Evolutionary conservation across 805 yeast species (phyloP).

Genomic region (Candida michaelii): DNA sequence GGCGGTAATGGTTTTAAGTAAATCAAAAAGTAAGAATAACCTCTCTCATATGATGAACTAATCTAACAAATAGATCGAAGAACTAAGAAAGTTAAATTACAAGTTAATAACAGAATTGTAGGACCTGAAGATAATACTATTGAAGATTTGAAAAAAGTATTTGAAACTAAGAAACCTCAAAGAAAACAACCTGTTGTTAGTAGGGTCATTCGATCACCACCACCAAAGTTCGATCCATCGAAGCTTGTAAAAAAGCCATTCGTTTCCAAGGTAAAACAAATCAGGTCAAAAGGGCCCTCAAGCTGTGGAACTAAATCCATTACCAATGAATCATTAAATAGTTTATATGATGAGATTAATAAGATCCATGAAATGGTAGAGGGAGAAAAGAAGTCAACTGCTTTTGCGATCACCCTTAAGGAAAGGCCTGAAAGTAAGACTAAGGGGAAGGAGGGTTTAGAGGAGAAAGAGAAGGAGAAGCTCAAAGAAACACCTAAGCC

Average conservation of each 20-base stretch:
- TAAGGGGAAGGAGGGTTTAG: background rate
- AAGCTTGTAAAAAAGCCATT: background rate
- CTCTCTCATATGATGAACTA: background rate
- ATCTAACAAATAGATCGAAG: constrained; percentile 3
- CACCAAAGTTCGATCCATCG: background rate
- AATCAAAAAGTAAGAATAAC: constrained; percentile 2
- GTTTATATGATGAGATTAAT: constrained; percentile 12
- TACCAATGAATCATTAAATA: constrained; percentile 4
- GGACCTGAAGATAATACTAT: constrained; percentile 15
- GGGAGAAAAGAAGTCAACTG: constrained; percentile 8
- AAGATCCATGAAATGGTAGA: constrained; percentile 11
- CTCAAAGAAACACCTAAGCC: too few species aligned
- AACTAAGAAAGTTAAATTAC: constrained; percentile 11
- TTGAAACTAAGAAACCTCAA: constrained; percentile 10
- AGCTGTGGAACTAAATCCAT: background rate
- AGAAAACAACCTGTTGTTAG: background rate
- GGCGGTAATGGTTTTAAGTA: constrained; percentile 6
- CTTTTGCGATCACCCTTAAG: constrained; percentile 2
- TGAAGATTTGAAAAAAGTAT: constrained; percentile 17
- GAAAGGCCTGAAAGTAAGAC: background rate
- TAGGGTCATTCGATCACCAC: background rate
- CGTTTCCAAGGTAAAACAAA: background rate
- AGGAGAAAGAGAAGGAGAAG: background rate
- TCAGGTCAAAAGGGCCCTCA: background rate
- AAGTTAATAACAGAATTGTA: constrained; percentile 9